phyloP scores from a whole-genome alignment of 108 stramenopile species.

The Stephanodiscus triporus region DNA sequence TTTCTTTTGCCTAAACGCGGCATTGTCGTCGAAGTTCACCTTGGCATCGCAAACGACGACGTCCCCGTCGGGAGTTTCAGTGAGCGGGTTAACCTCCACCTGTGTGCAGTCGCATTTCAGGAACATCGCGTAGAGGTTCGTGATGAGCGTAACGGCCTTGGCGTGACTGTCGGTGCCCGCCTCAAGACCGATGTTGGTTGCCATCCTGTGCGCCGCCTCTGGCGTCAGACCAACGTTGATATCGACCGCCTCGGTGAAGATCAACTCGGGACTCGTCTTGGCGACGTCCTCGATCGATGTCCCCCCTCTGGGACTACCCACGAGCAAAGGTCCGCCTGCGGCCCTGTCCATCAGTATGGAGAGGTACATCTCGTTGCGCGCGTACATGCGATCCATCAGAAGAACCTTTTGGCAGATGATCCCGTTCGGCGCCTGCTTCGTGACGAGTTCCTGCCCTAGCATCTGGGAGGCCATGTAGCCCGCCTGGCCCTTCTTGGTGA shows the following conservation, averaged over 20 bases:
- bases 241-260: constrained; percentile 72
- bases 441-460: constrained; percentile 83
- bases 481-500: constrained; percentile 61
- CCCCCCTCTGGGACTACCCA: constrained; percentile 72
- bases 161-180: constrained; percentile 31
- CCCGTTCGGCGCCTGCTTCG: constrained; percentile 74
- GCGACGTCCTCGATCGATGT: constrained; percentile 91
- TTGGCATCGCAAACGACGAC: constrained; percentile 88
- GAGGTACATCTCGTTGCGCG: constrained; percentile 84
- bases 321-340: constrained; percentile 72
- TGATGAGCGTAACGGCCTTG: constrained; percentile 52
- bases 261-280: constrained; percentile 72
- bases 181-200: constrained; percentile 52
- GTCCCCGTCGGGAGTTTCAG: constrained; percentile 77
- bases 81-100: constrained; percentile 88
- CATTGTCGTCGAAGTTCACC: constrained; percentile 91
- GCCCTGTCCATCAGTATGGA: constrained; percentile 82
- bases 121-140: constrained; percentile 84
- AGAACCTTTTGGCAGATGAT: constrained; percentile 63
- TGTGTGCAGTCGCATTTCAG: constrained; percentile 75
- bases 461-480: constrained; percentile 70
- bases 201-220: constrained; percentile 53
- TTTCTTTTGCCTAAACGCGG: constrained; percentile 77
- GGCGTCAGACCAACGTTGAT: constrained; percentile 64
- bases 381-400: constrained; percentile 84